These are phyloP conservation scores for Fusarium liriodendri DNA, from an alignment of 2,329 filamentous ascomycete genomes.

Conservation along the genomic window DNA sequence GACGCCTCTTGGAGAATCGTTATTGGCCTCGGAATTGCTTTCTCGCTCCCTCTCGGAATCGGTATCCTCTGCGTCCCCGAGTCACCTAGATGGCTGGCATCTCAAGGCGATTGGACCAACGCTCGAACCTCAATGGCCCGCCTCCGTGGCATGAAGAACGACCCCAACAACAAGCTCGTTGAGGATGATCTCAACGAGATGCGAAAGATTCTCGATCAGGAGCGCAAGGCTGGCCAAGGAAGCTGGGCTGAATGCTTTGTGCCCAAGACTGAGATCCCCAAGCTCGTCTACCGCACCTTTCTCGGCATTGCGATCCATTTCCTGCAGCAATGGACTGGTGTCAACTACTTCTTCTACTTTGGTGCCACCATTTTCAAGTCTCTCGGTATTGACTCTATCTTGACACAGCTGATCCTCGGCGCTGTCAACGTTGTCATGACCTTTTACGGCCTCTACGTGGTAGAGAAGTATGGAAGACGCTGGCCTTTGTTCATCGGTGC, in stretches of 20 bases:
- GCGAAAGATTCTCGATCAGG: constrained; percentile 58
- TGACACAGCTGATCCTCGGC: constrained; percentile 75
- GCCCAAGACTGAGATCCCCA: constrained; percentile 62
- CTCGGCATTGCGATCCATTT: constrained; percentile 74
- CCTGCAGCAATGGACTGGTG: constrained; percentile 74
- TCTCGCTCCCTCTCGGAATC: constrained; percentile 62
- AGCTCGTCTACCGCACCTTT: constrained; percentile 71
- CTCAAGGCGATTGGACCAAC: constrained; percentile 57
- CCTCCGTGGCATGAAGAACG: constrained; percentile 62
- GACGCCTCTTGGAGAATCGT: constrained; percentile 71
- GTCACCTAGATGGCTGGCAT: constrained; percentile 67
- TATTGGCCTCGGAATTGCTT: constrained; percentile 66
- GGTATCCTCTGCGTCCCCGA: constrained; percentile 67
- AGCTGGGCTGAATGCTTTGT: constrained; percentile 72
- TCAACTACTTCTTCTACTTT: constrained; percentile 74
- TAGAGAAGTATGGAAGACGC: constrained; percentile 76
- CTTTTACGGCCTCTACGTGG: constrained; percentile 74
- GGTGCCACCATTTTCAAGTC: constrained; percentile 75
- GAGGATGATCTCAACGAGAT: constrained; percentile 67
- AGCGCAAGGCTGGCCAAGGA: constrained; percentile 57
- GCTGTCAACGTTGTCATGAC: constrained; percentile 77
- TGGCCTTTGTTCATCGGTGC: constrained; percentile 74
- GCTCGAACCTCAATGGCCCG: constrained; percentile 63
- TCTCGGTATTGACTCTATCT: constrained; percentile 74
- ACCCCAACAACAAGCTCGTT: constrained; percentile 57